Evolutionary conservation across 345 rosid genomes (phyloP).

Genomic region (Eucalyptus regnans): DNA sequence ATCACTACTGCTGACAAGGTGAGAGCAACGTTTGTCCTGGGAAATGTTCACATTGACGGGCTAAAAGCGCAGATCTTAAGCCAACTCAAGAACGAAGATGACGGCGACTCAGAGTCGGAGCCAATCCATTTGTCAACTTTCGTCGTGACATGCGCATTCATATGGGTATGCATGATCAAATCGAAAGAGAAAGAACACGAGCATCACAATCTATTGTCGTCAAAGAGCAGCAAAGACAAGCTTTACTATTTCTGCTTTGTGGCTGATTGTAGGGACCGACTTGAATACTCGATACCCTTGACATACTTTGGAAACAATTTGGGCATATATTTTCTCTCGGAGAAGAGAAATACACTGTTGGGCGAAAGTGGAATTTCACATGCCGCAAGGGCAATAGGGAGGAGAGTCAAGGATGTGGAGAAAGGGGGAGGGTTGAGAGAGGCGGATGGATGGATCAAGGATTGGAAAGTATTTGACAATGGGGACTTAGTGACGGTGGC

Average conservation of each 20-base stretch:
- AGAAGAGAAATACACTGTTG: not conserved
- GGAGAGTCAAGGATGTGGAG: constrained; percentile 1
- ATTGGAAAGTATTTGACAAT: too few relatives aligned
- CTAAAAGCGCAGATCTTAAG: constrained; percentile 5
- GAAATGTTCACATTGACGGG: not conserved
- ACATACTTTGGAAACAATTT: constrained; percentile 28
- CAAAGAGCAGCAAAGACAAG: not conserved
- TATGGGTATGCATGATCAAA: not conserved
- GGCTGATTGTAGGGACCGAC: not conserved
- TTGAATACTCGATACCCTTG: not conserved
- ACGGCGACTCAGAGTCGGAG: not conserved
- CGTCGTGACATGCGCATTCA: not conserved
- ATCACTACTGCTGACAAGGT: not conserved
- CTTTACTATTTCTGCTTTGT: not conserved
- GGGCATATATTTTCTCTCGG: not conserved
- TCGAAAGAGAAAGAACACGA: not conserved
- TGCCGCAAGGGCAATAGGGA: constrained; percentile 17
- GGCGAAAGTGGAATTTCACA: constrained; percentile 7
- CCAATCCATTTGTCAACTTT: not conserved
- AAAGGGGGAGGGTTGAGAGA: not conserved
- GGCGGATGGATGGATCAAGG: not conserved
- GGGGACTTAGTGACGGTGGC: not conserved
- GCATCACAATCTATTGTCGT: not conserved
- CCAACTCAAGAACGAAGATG: not conserved
- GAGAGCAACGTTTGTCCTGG: constrained; percentile 10